Percentiles rank a stretch among this genome's conserved stretches.
Conservation (phyloP, 495 filamentous ascomycete species). For the Aspergillus avenaceus region DNA sequence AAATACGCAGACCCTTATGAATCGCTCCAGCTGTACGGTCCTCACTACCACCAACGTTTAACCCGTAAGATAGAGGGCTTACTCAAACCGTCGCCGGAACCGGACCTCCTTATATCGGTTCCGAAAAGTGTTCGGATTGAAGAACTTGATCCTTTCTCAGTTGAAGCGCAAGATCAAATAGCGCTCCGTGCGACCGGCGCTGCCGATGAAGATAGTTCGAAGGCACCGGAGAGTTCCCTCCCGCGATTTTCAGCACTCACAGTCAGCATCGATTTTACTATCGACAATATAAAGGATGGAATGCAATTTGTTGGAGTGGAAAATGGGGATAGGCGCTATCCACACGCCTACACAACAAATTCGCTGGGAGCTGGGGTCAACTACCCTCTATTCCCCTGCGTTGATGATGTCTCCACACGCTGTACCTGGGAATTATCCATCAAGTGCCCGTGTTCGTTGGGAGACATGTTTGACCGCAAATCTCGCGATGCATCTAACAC, state of each 20-base stretch:
- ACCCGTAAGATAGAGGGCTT: constrained; percentile 60
- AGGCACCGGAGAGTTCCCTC: constrained; percentile 33
- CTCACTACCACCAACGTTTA: constrained; percentile 75
- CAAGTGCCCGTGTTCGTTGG: constrained; percentile 76
- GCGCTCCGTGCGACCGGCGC: constrained; percentile 33
- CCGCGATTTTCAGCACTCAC: constrained; percentile 54
- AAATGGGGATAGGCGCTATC: constrained; percentile 73
- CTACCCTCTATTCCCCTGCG: constrained; percentile 83
- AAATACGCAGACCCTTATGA: constrained; percentile 73
- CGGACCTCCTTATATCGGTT: constrained; percentile 58
- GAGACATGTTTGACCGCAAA: constrained; percentile 66
- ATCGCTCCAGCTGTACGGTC: constrained; percentile 59
- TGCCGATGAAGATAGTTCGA: constrained; percentile 33
- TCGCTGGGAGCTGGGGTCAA: constrained; percentile 71
- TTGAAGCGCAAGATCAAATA: constrained; percentile 47
- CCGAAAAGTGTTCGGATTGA: constrained; percentile 66
- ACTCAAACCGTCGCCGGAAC: constrained; percentile 52
- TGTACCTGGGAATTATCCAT: constrained; percentile 87
- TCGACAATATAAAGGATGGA: constrained; percentile 73
- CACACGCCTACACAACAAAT: constrained; percentile 87
- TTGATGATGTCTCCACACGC: constrained; percentile 75
- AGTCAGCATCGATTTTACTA: constrained; percentile 67
- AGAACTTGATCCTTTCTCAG: constrained; percentile 54
- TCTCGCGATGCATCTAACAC: constrained; percentile 16
- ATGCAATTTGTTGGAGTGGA: constrained; percentile 85